phyloP scores from a whole-genome alignment of 768 basidiomycete species.

The Pholiota microspora region DNA sequence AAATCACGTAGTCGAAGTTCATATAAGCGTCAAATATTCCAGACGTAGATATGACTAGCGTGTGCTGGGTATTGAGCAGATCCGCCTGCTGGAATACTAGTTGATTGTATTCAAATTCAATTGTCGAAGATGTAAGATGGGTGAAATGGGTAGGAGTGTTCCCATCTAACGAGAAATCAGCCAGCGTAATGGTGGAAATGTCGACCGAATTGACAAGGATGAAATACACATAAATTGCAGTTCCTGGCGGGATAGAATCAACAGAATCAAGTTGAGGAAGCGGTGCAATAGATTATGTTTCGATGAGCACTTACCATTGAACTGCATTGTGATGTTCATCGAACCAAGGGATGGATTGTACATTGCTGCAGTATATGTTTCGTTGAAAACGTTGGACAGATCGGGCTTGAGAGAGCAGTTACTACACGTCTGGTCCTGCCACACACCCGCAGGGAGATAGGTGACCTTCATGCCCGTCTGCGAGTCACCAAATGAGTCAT shows the following conservation, averaged over 20 bases:
- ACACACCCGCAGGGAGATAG: not conserved
- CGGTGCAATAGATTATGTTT: not conserved
- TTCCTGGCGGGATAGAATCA: too few species aligned
- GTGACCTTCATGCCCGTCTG: not conserved
- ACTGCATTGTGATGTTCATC: not conserved
- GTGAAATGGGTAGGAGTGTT: not conserved
- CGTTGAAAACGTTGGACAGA: not conserved
- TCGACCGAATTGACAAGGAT: not conserved
- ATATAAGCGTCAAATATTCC: not conserved
- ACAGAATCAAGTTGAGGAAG: too few species aligned
- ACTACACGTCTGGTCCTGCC: not conserved
- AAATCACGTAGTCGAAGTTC: not conserved
- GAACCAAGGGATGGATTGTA: not conserved
- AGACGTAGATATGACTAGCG: not conserved
- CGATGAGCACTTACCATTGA: not conserved
- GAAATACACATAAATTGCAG: not conserved
- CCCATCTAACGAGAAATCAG: not conserved
- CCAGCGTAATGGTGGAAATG: not conserved
- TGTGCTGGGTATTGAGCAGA: not conserved
- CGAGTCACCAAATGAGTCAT: not conserved
- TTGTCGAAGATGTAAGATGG: not conserved
- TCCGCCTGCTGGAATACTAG: not conserved
- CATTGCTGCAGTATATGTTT: not conserved
- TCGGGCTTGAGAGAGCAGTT: not conserved
- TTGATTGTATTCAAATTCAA: not conserved